Evolutionary conservation across 768 basidiomycete genomes (phyloP), one percentile per base, ranked within the genome.

Genomic region (Mycena leptocephala): DNA sequence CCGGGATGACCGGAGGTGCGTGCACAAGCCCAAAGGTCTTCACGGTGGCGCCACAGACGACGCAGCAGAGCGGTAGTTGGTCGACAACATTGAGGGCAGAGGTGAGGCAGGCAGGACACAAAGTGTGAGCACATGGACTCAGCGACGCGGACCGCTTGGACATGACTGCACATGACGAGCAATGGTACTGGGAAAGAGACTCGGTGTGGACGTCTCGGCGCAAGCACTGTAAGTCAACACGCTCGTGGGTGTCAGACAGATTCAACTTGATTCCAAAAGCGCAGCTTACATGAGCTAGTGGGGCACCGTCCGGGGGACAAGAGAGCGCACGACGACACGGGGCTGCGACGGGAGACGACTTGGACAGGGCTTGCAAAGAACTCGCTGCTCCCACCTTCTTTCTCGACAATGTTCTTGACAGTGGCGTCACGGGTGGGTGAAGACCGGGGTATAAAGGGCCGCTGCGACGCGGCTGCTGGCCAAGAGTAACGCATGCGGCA

Each of bases 1-100:
- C 66, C 59, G 75, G 65, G 26, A 73, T 65, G 10, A 76, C 70
- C 4, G 79, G 61, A 4, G 79, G 78, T 11, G 78, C 53, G 32
- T 62, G 78, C 46, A 86, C 83, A 74, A 95, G 84, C 55, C 90
- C 89, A 82, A 96, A 96, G 81, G 95, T 92, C 33, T 87, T 88
- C 24, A 96, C 95, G 39, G 91, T 89, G 46, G 83, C 84, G 79
- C 93, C 93, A 84, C 95, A 97, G 35, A 95, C 93, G 22, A 94
- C 93, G 76, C 96, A 97, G 74, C 93, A 91, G 90, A 96, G 95
- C 72, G 95, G 93, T 81, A 96, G 96, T 83, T 97, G 95, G 9
- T 95, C 95, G 22, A 96, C 96, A 65, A 96, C 96, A 78, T 97
- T 97, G 65, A 97, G 87, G 10, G 95, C 94, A 64, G 95, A 95